Conservation (phyloP, 2,329 filamentous ascomycete genomes). For the Ophiocordyceps unilateralis region DNA sequence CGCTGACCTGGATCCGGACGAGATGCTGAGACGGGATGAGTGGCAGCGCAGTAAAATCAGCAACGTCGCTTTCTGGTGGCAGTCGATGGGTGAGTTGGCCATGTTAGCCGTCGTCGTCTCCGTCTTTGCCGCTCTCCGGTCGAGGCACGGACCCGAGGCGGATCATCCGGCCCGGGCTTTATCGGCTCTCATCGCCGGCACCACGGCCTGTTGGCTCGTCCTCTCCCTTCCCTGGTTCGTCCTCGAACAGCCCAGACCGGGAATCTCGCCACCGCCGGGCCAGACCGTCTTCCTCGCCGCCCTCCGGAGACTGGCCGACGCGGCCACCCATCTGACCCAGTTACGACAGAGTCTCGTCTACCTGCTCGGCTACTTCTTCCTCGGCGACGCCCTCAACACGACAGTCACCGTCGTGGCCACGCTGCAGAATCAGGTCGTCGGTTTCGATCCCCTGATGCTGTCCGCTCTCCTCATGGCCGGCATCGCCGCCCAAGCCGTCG, state of each 20-base stretch:
- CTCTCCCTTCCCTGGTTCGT: conserved; percentile 51
- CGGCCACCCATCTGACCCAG: conserved; percentile 41
- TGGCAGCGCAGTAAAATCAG: conserved; percentile 46
- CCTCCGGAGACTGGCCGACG: conserved; percentile 42
- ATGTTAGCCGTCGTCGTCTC: conserved; percentile 49
- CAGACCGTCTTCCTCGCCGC: conserved; percentile 38
- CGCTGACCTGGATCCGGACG: conserved; percentile 12
- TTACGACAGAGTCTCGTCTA: conserved; percentile 50
- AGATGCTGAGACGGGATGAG: conserved; percentile 43
- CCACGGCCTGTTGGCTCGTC: conserved; percentile 44
- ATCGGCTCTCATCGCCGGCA: conserved; percentile 47
- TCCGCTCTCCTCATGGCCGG: conserved; percentile 52
- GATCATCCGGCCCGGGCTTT: conserved; percentile 25
- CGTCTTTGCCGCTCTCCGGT: conserved; percentile 43
- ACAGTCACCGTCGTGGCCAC: conserved; percentile 52
- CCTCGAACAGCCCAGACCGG: conserved; percentile 45
- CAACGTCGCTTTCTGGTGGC: conserved; percentile 47
- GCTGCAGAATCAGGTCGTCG: conserved; percentile 46
- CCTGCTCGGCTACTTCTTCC: conserved; percentile 48
- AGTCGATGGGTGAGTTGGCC: conserved; percentile 42
- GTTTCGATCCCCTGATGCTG: conserved; percentile 45
- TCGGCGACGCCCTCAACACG: conserved; percentile 54
- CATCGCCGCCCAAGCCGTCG: conserved; percentile 43
- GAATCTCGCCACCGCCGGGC: conserved; percentile 22
- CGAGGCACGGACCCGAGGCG: conserved; percentile 38